Evolutionary conservation across 163 green algal species (phyloP).

Genomic region (Volvox carteri): DNA sequence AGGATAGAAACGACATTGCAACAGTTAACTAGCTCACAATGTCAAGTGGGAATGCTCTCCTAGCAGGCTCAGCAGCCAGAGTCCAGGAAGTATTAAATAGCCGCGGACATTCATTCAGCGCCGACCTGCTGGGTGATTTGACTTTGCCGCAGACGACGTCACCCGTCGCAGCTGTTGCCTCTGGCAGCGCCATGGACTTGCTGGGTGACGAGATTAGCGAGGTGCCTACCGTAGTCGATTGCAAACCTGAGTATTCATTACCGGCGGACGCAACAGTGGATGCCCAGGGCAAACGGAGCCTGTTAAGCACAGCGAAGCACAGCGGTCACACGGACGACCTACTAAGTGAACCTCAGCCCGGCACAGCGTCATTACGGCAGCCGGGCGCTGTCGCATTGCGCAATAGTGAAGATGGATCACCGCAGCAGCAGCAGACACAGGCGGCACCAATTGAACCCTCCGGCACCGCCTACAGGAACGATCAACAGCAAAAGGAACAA

Average conservation of each 20-base stretch:
- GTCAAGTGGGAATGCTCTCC: background rate
- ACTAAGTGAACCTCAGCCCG: too few relatives aligned
- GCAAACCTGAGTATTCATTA: background rate
- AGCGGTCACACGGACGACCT: background rate
- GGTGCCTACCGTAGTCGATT: background rate
- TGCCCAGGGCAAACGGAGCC: too few relatives aligned
- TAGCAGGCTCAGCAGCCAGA: background rate
- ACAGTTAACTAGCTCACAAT: background rate
- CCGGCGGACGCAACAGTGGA: background rate
- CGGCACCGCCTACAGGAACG: too few relatives aligned
- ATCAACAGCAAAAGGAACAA: too few relatives aligned
- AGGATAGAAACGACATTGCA: background rate
- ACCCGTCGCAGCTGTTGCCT: background rate
- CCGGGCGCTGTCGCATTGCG: too few relatives aligned
- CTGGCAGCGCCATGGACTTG: background rate
- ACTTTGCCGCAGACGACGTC: background rate
- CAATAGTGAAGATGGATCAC: too few relatives aligned
- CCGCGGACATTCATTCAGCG: background rate
- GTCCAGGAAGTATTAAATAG: background rate
- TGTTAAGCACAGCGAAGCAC: too few relatives aligned
- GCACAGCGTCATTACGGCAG: too few relatives aligned
- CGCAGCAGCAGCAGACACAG: too few relatives aligned
- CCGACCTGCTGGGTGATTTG: slow-evolving; percentile 3
- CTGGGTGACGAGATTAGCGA: slow-evolving; percentile 13
- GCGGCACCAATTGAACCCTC: too few relatives aligned